Percentiles rank a stretch among this genome's conserved stretches.
Conservation (phyloP, 495 filamentous ascomycete species). For the Tuber magnatum region DNA sequence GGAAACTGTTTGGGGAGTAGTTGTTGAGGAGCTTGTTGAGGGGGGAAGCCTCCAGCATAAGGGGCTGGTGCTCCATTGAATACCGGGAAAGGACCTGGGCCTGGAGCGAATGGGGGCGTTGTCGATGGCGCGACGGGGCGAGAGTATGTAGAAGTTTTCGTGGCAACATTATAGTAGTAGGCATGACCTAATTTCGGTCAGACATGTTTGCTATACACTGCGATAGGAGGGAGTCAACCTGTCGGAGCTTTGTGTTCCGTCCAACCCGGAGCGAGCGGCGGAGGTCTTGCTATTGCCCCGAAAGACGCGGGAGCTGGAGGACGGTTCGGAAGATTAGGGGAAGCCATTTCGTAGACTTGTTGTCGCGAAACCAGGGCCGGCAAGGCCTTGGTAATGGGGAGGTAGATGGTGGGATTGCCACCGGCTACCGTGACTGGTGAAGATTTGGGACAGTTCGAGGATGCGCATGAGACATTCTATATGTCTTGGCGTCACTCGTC, state of each 20-base stretch:
- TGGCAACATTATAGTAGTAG: constrained; percentile 83
- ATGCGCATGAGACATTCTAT: background rate
- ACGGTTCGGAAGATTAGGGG: constrained; percentile 27
- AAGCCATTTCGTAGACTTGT: constrained; percentile 11
- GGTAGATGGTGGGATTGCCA: background rate
- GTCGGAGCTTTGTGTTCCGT: constrained; percentile 87
- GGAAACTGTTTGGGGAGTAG: constrained; percentile 47
- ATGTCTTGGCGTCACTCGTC: constrained; percentile 3
- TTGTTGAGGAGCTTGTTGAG: constrained; percentile 38
- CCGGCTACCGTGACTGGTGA: background rate
- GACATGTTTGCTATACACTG: constrained; percentile 5
- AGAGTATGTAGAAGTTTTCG: constrained; percentile 80
- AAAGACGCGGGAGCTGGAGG: constrained; percentile 18
- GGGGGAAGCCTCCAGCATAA: constrained; percentile 40
- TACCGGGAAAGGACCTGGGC: constrained; percentile 31
- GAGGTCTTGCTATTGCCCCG: constrained; percentile 10
- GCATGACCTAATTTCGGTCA: constrained; percentile 54
- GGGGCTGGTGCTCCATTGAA: constrained; percentile 31
- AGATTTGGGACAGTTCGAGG: background rate
- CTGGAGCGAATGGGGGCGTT: constrained; percentile 39
- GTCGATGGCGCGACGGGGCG: constrained; percentile 50
- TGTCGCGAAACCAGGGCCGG: background rate
- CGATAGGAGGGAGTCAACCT: constrained; percentile 46
- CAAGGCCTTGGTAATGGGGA: background rate
- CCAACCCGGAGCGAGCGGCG: constrained; percentile 71